These are phyloP conservation scores for Xylariaceae sp. DNA, from an alignment of 2,329 filamentous ascomycete genomes.

Conservation along the genomic window DNA sequence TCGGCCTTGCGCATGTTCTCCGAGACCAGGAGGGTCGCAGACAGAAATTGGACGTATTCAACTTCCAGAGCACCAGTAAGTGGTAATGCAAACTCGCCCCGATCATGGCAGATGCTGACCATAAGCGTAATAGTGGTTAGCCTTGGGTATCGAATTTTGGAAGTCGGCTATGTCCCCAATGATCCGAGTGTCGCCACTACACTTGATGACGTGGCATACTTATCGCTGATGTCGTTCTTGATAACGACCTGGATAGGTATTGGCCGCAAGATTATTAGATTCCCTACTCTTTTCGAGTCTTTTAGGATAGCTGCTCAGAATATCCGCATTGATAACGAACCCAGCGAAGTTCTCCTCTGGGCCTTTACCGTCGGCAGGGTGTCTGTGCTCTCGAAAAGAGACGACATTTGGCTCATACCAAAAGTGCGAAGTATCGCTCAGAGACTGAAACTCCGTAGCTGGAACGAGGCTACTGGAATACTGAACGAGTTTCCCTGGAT, in stretches of 20 bases:
- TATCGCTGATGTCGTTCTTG: slow-evolving; percentile 8
- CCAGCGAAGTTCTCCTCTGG: slow-evolving; percentile 9
- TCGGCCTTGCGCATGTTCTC: slow-evolving; percentile 6
- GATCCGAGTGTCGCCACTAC: neutral
- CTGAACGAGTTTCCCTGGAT: slow-evolving; percentile 14
- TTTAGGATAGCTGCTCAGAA: slow-evolving; percentile 2
- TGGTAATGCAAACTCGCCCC: too few species aligned
- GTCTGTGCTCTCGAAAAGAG: slow-evolving; percentile 1
- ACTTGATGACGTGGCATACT: slow-evolving; percentile 3
- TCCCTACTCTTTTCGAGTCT: neutral
- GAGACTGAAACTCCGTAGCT: slow-evolving; percentile 5
- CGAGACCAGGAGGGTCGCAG: slow-evolving; percentile 1
- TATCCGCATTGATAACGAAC: neutral
- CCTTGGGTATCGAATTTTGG: slow-evolving; percentile 10
- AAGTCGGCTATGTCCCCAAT: neutral
- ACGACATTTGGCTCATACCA: slow-evolving; percentile 11
- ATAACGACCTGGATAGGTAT: slow-evolving; percentile 13
- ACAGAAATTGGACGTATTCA: slow-evolving; percentile 7
- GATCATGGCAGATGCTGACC: too few species aligned
- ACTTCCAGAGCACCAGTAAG: slow-evolving; percentile 5
- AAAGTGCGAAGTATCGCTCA: slow-evolving; percentile 5
- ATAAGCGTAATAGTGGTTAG: neutral
- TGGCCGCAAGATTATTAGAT: slow-evolving; percentile 6
- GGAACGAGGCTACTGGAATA: slow-evolving; percentile 4
- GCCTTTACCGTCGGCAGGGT: slow-evolving; percentile 10